A percentile compares a stretch with the other conserved stretches of the same genome.
phyloP scores from a whole-genome alignment of 2,329 filamentous ascomycete species.

The Dothiorella sarmentorum region DNA sequence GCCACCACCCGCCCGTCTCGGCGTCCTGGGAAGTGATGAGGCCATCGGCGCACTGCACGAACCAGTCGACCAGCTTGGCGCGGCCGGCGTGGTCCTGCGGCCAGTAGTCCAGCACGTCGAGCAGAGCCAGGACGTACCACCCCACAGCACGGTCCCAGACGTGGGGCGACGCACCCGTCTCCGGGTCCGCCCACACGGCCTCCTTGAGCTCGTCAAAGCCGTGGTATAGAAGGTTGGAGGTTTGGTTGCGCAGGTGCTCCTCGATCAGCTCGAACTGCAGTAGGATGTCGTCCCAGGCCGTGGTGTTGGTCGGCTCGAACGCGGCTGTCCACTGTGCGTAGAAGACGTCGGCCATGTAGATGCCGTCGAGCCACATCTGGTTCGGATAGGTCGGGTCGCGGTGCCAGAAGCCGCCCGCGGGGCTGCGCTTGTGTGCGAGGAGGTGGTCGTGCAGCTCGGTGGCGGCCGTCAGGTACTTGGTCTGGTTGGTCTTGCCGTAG shows the following conservation, averaged over 20 bases:
- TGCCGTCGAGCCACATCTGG: constrained; percentile 51
- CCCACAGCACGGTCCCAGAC: constrained; percentile 39
- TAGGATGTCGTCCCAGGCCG: constrained; percentile 44
- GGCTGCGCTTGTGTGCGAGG: constrained; percentile 49
- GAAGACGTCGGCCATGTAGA: constrained; percentile 41
- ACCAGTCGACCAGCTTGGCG: constrained; percentile 37
- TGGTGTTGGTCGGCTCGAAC: constrained; percentile 37
- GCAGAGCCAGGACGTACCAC: constrained; percentile 39
- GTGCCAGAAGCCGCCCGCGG: constrained; percentile 55
- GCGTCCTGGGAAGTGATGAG: constrained; percentile 13
- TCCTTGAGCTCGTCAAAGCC: constrained; percentile 35
- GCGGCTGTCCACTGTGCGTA: constrained; percentile 38
- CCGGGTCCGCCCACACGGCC: constrained; percentile 35
- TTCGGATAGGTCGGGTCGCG: constrained; percentile 14
- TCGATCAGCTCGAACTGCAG: constrained; percentile 37
- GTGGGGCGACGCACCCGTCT: constrained; percentile 35
- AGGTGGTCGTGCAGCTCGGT: constrained; percentile 47
- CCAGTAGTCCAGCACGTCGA: constrained; percentile 50
- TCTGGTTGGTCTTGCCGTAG: constrained; percentile 43
- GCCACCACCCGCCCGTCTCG: constrained; percentile 54
- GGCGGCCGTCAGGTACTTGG: constrained; percentile 51
- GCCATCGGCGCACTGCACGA: constrained; percentile 31
- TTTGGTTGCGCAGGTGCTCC: constrained; percentile 33
- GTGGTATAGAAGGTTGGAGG: constrained; percentile 33
- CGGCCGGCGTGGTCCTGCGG: constrained; percentile 39